A percentile compares a stretch with the other conserved stretches of the same genome.
phyloP scores from a whole-genome alignment of 140 eudicot species.

The Flaveria floridana region DNA sequence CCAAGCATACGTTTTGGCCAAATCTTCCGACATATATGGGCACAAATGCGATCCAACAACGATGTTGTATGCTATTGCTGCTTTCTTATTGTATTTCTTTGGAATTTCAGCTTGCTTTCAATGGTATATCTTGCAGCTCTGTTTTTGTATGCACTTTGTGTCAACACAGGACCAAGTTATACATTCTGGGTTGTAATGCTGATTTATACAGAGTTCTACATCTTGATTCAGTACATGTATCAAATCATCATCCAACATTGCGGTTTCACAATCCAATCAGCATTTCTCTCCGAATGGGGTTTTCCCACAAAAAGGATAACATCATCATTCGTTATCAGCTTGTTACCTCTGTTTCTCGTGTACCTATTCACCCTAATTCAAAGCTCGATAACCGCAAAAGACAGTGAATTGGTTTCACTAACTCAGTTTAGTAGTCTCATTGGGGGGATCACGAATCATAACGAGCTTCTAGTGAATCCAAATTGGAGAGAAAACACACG shows the following conservation, averaged over 20 bases:
- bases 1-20: constrained; percentile 36
- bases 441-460: constrained; percentile 24
- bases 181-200: constrained; percentile 63
- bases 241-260: constrained; percentile 69
- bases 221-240: constrained; percentile 59
- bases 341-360: constrained; percentile 59
- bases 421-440: constrained; percentile 53
- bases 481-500: constrained; percentile 40
- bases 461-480: constrained; percentile 29
- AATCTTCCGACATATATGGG: constrained; percentile 49
- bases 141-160: constrained; percentile 64
- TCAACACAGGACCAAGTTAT: constrained; percentile 62
- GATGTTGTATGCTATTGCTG: constrained; percentile 70
- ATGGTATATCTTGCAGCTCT: constrained; percentile 70
- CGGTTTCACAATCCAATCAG: constrained; percentile 48
- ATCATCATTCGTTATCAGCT: constrained; percentile 56
- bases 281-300: constrained; percentile 50
- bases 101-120: constrained; percentile 72
- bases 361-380: constrained; percentile 63
- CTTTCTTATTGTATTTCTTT: constrained; percentile 54
- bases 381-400: constrained; percentile 60
- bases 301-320: constrained; percentile 47
- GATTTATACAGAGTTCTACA: constrained; percentile 53
- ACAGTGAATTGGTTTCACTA: constrained; percentile 53
- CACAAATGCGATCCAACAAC: constrained; percentile 65